A percentile compares a stretch with the other conserved stretches of the same genome.
Evolutionary conservation across 2,329 filamentous ascomycete species (phyloP).

Genomic region (Pseudogymnoascus sp.): DNA sequence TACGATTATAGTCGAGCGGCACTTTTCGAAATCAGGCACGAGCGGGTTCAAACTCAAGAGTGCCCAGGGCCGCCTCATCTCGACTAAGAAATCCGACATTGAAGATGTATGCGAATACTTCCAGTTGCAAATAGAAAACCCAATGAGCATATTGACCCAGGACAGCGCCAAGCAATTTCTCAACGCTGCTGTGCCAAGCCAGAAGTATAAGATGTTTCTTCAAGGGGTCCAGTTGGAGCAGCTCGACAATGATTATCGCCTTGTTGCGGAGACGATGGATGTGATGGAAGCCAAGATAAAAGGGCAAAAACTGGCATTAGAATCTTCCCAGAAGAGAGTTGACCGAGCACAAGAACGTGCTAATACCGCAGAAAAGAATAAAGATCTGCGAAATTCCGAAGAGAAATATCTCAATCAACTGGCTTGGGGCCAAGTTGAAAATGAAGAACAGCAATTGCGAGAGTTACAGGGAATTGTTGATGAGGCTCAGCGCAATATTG

Average conservation of each 20-base stretch:
- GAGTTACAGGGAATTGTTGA: conserved; percentile 31
- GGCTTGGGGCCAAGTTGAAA: conserved; percentile 80
- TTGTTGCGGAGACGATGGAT: conserved; percentile 73
- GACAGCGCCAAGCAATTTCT: conserved; percentile 92
- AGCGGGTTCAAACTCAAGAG: conserved; percentile 86
- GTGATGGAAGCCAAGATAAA: conserved; percentile 57
- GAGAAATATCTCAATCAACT: conserved; percentile 56
- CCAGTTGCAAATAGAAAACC: conserved; percentile 90
- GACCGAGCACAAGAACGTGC: conserved; percentile 58
- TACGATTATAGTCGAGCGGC: conserved; percentile 81
- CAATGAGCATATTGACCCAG: conserved; percentile 90
- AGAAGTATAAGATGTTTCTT: conserved; percentile 96
- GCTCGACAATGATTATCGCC: conserved; percentile 80
- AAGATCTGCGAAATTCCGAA: conserved; percentile 54
- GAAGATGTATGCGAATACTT: conserved; percentile 93
- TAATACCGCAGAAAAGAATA: conserved; percentile 57
- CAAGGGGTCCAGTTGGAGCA: conserved; percentile 91
- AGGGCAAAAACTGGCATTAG: conserved; percentile 55
- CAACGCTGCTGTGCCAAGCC: conserved; percentile 68
- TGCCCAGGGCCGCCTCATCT: conserved; percentile 59
- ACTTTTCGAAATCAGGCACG: conserved; percentile 66
- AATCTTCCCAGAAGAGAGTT: conserved; percentile 46
- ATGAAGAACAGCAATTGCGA: conserved; percentile 54
- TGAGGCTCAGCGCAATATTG: conserved; percentile 31
- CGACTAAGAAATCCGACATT: conserved; percentile 75